These are phyloP conservation scores for Fagopyrum tataricum DNA, from an alignment of 148 eudicot genomes.

Conservation along the genomic window DNA sequence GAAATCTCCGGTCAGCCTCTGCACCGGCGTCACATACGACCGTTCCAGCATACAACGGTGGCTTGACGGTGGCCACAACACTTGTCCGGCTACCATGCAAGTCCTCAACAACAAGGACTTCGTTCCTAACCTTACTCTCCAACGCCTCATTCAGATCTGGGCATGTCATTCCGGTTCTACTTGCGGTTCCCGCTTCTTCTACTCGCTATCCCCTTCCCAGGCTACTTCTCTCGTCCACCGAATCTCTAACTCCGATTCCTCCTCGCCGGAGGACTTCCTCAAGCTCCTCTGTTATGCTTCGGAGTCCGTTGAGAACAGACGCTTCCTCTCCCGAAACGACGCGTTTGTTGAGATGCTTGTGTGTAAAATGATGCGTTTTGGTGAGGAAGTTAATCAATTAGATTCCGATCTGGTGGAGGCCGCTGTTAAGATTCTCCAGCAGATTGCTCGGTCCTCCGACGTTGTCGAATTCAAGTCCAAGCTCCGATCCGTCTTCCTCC, in stretches of 20 bases:
- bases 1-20: conserved; percentile 77
- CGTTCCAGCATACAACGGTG: conserved; percentile 65
- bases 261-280: not conserved
- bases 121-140: conserved; percentile 60
- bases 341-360: conserved; percentile 22
- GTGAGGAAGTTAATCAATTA: not conserved
- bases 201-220: conserved; percentile 21
- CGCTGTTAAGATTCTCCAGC: conserved; percentile 21
- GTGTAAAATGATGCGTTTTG: not conserved
- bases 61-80: conserved; percentile 68
- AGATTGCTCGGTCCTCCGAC: conserved; percentile 17
- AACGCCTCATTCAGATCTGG: conserved; percentile 73
- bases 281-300: conserved; percentile 35
- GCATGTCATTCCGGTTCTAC: conserved; percentile 23
- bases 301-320: conserved; percentile 34
- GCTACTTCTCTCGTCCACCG: conserved; percentile 19
- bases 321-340: conserved; percentile 16
- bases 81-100: conserved; percentile 90
- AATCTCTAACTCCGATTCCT: not conserved
- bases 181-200: conserved; percentile 10
- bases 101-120: conserved; percentile 38
- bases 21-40: conserved; percentile 80
- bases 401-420: conserved; percentile 28
- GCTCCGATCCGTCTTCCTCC: conserved; percentile 6
- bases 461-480: conserved; percentile 10